phyloP scores from a whole-genome alignment of 2,329 filamentous ascomycete species.

The Calonectria pteridis region DNA sequence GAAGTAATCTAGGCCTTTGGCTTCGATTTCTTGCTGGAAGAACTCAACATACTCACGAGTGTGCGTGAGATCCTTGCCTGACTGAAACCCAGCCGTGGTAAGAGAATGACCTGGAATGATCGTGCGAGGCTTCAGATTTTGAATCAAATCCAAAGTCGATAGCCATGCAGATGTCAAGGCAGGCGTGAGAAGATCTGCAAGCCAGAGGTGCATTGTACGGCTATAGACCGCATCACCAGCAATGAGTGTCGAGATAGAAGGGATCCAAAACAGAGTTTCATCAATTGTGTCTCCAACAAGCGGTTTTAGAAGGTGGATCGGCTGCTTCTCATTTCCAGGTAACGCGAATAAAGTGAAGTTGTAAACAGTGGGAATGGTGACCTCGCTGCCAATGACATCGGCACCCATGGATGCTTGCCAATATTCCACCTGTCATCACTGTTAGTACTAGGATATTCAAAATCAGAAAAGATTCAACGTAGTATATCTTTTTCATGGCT shows the following conservation, averaged over 20 bases:
- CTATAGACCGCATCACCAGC: slow-evolving; percentile 30
- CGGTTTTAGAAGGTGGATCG: slow-evolving; percentile 25
- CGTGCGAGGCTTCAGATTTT: slow-evolving; percentile 8
- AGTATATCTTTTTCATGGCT: slow-evolving; percentile 20
- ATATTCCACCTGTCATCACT: neutral
- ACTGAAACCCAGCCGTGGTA: neutral
- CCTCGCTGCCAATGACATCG: slow-evolving; percentile 2
- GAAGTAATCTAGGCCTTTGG: slow-evolving; percentile 19
- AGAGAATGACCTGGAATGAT: slow-evolving; percentile 25
- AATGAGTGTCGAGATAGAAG: slow-evolving; percentile 25
- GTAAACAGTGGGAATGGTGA: slow-evolving; percentile 16
- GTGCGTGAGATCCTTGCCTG: neutral
- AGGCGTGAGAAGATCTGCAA: slow-evolving; percentile 23
- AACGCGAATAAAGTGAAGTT: slow-evolving; percentile 31
- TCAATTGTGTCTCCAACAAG: slow-evolving; percentile 29
- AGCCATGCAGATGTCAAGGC: slow-evolving; percentile 23
- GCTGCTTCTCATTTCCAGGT: slow-evolving; percentile 22
- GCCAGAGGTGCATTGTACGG: slow-evolving; percentile 24
- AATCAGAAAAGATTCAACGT: neutral
- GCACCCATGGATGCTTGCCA: slow-evolving; percentile 15
- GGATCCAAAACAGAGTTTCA: slow-evolving; percentile 32
- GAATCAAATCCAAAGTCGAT: slow-evolving; percentile 19
- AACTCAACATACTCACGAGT: slow-evolving; percentile 21
- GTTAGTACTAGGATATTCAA: neutral
- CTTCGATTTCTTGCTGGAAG: slow-evolving; percentile 21